Conservation (phyloP, 2,329 filamentous ascomycete genomes). For the Fusarium poae region DNA sequence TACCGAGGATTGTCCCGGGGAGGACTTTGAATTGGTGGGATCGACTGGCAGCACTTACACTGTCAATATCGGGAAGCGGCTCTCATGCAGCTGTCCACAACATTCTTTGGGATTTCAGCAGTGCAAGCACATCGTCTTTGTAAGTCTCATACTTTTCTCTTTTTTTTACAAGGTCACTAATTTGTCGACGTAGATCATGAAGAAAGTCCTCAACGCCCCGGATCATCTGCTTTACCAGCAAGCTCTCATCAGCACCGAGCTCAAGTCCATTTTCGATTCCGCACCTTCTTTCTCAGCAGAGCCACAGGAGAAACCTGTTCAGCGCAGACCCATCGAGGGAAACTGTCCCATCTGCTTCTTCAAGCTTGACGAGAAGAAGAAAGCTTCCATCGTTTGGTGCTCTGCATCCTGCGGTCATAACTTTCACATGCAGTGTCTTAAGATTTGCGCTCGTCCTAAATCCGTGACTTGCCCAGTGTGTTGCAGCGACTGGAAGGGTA, state of each 20-base stretch:
- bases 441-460: constrained; percentile 46
- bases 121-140: constrained; percentile 76
- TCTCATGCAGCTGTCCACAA: constrained; percentile 69
- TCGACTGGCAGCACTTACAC: constrained; percentile 76
- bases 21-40: constrained; percentile 70
- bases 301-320: constrained; percentile 46
- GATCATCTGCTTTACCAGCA: constrained; percentile 71
- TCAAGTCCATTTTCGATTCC: constrained; percentile 68
- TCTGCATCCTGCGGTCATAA: constrained; percentile 67
- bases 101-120: constrained; percentile 65
- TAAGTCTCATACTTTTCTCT: constrained; percentile 44
- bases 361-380: constrained; percentile 55
- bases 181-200: constrained; percentile 61
- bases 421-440: constrained; percentile 66
- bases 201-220: constrained; percentile 69
- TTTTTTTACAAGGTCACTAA: not conserved
- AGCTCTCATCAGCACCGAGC: constrained; percentile 69
- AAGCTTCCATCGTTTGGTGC: constrained; percentile 63
- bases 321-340: constrained; percentile 64
- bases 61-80: constrained; percentile 64
- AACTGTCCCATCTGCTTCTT: constrained; percentile 71
- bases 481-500: constrained; percentile 67
- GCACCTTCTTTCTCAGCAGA: constrained; percentile 63
- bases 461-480: constrained; percentile 72
- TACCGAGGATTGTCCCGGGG: constrained; percentile 58